Evolutionary conservation across 1,284 basidiomycete species (phyloP).

Genomic region (Pseudozyma sp.): DNA sequence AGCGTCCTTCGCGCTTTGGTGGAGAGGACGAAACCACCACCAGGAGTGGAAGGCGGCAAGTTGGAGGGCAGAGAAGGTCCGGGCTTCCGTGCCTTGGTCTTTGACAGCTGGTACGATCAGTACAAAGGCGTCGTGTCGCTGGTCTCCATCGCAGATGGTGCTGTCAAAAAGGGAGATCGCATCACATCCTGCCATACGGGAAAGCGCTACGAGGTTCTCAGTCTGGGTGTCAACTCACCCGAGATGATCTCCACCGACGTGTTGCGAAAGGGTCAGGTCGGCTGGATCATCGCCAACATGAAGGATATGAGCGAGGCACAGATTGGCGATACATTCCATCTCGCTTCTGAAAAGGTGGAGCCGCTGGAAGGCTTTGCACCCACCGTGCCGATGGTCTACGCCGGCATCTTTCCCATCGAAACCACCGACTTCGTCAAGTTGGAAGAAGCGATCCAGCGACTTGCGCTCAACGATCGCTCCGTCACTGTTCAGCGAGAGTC

Average conservation of each 20-base stretch:
- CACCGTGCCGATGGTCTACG: conserved; percentile 95
- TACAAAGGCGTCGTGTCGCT: conserved; percentile 96
- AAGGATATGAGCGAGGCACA: conserved; percentile 96
- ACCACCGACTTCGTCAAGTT: conserved; percentile 90
- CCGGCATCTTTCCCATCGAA: conserved; percentile 94
- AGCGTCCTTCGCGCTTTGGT: conserved; percentile 83
- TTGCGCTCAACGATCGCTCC: conserved; percentile 85
- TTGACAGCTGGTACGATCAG: conserved; percentile 92
- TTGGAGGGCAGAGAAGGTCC: conserved; percentile 48
- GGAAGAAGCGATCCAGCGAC: conserved; percentile 93
- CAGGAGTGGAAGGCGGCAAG: conserved; percentile 47
- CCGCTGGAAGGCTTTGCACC: conserved; percentile 92
- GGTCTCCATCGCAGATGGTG: conserved; percentile 78
- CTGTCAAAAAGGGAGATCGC: conserved; percentile 73
- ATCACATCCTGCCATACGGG: conserved; percentile 86
- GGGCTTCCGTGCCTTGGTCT: conserved; percentile 80
- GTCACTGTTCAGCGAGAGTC: conserved; percentile 93
- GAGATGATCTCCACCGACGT: conserved; percentile 68
- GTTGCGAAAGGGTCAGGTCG: conserved; percentile 88
- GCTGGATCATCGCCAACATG: conserved; percentile 84
- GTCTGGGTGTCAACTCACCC: conserved; percentile 91
- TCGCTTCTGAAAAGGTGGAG: conserved; percentile 79
- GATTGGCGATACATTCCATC: conserved; percentile 92
- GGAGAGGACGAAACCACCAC: conserved; percentile 73
- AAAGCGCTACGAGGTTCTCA: conserved; percentile 91